These are phyloP conservation scores for Bryopsis sp. DNA, from an alignment of 139 green algal species.

Conservation along the genomic window DNA sequence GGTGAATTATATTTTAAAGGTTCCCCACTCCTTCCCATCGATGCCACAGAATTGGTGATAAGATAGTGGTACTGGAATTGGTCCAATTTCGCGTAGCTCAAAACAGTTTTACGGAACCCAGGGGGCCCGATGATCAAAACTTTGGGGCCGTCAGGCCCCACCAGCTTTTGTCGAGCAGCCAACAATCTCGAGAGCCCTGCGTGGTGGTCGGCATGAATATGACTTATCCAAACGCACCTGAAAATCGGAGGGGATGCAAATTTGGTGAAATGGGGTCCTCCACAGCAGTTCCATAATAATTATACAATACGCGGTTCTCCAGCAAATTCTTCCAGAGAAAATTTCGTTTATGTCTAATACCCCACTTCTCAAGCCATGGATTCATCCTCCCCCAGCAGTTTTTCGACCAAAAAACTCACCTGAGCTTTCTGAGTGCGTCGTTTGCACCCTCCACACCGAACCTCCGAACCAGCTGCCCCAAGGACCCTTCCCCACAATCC, in stretches of 20 bases:
- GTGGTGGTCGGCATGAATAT: slow-evolving; percentile 98
- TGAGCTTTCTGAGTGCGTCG: slow-evolving; percentile 11
- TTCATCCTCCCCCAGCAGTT: neutral
- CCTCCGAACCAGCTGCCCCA: slow-evolving; percentile 72
- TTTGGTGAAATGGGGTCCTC: too few species aligned
- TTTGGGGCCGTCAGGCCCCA: neutral
- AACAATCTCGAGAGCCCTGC: slow-evolving; percentile 49
- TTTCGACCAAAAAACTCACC: neutral
- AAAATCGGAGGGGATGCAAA: too few species aligned
- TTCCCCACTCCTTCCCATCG: too few species aligned
- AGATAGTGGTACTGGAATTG: slow-evolving; percentile 3
- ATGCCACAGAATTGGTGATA: neutral
- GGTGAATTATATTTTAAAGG: too few species aligned
- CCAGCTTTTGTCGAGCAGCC: slow-evolving; percentile 18
- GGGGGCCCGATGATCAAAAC: slow-evolving; percentile 52
- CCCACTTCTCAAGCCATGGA: too few species aligned
- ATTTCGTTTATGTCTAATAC: too few species aligned
- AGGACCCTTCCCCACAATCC: slow-evolving; percentile 85
- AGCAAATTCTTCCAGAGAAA: too few species aligned
- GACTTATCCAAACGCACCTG: slow-evolving; percentile 77
- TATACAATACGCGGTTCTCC: too few species aligned
- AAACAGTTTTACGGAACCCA: neutral
- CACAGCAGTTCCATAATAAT: too few species aligned
- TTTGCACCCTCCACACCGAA: slow-evolving; percentile 37
- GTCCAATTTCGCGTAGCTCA: slow-evolving; percentile 4